Base-by-base conservation (phyloP, 208 protist genomes). In the Leishmania mexicana region DNA sequence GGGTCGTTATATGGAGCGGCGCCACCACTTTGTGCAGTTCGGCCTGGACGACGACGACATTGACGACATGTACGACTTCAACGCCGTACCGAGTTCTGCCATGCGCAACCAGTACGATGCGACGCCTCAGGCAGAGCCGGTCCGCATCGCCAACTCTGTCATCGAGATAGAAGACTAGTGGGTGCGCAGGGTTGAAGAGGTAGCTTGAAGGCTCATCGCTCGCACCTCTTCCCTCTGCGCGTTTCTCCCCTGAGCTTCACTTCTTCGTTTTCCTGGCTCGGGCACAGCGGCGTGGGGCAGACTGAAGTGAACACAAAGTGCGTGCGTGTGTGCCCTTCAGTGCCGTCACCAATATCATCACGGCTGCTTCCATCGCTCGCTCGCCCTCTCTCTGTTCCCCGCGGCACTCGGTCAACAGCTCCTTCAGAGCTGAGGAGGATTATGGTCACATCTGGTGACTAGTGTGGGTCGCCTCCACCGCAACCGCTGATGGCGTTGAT, bases 161-260 rank as follows among this genome's bases (percentile, higher is more conserved):
- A 96, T 96, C 79, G 93, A 96, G 88, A 88, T 99, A 24, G 89
- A 94, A 71, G 91, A 94, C 57, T 99, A 76, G 72, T 38, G 49
- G 42, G 40, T 45, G 21, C 38, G 19, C 19, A 17, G 68, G 42
- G 42, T 15, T 2, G 19, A 19, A 24, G 40, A 24, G 40, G 42
- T 5, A 6, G 38, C 17, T 0, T 45, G 40, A 42, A 24, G 6
- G 42, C 1, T 31, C 42, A 73, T 51, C 38, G 68, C 68, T 28
- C 45, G 8, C 68, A 45, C 68, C 19, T 28, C 28, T 1, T 7
- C 19, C 38, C 45, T 38, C 60, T 38, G n/a, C 68, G 38, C 65
- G 13, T 10, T 24, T 42, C 21, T 28, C 19, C 4, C 38, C 65
- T 71, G 13, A 11, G 10, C 38, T 5, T 13, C 42, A 4, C 45